Conservation (phyloP, 1,139 yeast genomes). For the Saccharomyces uvarum region DNA sequence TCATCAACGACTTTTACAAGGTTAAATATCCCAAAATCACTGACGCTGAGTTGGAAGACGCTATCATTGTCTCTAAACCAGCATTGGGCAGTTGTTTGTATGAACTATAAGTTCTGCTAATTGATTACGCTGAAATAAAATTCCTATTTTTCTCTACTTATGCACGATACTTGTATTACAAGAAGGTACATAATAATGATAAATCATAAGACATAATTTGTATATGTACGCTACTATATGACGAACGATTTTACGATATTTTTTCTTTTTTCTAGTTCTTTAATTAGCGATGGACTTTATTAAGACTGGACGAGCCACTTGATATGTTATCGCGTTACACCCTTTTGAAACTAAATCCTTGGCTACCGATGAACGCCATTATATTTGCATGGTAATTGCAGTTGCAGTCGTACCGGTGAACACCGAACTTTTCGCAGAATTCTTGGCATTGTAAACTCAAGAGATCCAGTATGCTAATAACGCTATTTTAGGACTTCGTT, state of each 20-base stretch:
- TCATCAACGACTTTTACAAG: constrained; percentile 44
- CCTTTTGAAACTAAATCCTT: not conserved
- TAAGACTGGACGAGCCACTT: not conserved
- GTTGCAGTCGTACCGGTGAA: too few species aligned
- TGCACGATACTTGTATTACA: not conserved
- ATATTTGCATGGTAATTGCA: too few species aligned
- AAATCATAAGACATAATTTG: not conserved
- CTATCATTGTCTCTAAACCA: constrained; percentile 52
- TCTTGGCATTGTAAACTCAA: too few species aligned
- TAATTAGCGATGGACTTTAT: not conserved
- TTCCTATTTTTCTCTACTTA: not conserved
- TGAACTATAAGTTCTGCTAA: too few species aligned
- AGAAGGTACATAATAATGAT: not conserved
- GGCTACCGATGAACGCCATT: not conserved
- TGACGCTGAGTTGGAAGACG: constrained; percentile 40
- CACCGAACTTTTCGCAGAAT: too few species aligned
- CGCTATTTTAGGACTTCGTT: too few species aligned
- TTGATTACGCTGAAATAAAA: not conserved
- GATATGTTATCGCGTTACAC: not conserved
- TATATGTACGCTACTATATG: not conserved
- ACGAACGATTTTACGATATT: not conserved
- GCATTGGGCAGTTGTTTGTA: constrained; percentile 25
- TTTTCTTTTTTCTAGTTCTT: not conserved
- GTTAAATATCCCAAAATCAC: constrained; percentile 42
- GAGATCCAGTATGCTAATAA: too few species aligned